A percentile compares a stretch with the other conserved stretches of the same genome.
Conservation (phyloP, 257 asterid genomes). For the Solanum clarkiae region DNA sequence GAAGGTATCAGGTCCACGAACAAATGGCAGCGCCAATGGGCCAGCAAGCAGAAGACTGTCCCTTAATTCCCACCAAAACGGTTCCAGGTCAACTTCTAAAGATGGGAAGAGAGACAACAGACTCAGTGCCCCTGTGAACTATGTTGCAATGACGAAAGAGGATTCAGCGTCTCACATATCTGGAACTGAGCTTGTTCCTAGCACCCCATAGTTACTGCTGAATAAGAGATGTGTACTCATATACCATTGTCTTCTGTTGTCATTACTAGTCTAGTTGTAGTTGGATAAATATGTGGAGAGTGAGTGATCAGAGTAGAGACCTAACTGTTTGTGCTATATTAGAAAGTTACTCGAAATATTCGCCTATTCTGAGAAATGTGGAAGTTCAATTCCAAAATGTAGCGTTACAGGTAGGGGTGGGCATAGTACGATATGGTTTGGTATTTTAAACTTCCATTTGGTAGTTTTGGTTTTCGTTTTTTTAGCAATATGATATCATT, state of each 20-base stretch:
- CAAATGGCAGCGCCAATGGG: slow-evolving; percentile 69
- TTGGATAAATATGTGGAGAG: slow-evolving; percentile 10
- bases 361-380: background rate
- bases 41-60: slow-evolving; percentile 64
- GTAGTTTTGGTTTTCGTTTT: background rate
- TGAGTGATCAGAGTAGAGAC: background rate
- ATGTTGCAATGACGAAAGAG: slow-evolving; percentile 63
- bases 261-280: slow-evolving; percentile 16
- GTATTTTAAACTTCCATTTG: background rate
- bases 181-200: slow-evolving; percentile 20
- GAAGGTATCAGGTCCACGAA: slow-evolving; percentile 59
- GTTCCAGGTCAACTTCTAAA: slow-evolving; percentile 57
- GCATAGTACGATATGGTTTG: background rate
- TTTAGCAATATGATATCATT: background rate
- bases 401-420: background rate
- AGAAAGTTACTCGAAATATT: background rate
- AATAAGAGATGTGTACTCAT: background rate
- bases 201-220: slow-evolving; percentile 17
- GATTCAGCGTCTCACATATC: slow-evolving; percentile 38
- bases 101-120: slow-evolving; percentile 69
- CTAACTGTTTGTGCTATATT: background rate
- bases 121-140: slow-evolving; percentile 62
- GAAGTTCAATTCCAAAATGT: background rate
- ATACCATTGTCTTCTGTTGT: background rate
- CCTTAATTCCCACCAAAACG: slow-evolving; percentile 70